Evolutionary conservation across 495 filamentous ascomycete species (phyloP).

Genomic region (Neurospora sp.): DNA sequence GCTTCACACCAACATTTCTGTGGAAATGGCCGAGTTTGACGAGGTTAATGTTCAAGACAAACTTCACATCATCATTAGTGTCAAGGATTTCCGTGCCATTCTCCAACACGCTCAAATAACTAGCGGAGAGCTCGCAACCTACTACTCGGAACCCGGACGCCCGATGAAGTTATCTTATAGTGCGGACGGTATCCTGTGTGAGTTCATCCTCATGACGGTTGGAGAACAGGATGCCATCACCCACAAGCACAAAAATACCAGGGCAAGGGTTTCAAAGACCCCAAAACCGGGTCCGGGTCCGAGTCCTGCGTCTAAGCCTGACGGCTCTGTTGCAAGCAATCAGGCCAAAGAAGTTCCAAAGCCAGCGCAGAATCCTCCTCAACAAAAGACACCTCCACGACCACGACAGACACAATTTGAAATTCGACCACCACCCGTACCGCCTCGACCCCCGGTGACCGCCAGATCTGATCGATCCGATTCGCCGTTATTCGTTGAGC

Average conservation of each 20-base stretch:
- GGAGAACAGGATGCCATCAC: constrained; percentile 51
- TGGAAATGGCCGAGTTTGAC: constrained; percentile 81
- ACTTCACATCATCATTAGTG: constrained; percentile 77
- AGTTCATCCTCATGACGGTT: constrained; percentile 91
- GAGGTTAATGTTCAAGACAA: constrained; percentile 62
- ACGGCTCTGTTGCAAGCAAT: constrained; percentile 18
- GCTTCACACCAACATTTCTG: constrained; percentile 80
- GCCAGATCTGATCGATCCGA: constrained; percentile 57
- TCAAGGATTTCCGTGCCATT: constrained; percentile 92
- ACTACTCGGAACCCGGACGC: constrained; percentile 67
- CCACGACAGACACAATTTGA: constrained; percentile 21
- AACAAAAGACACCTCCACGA: constrained; percentile 8
- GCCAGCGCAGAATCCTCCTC: constrained; percentile 2
- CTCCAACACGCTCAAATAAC: constrained; percentile 74
- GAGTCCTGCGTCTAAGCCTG: constrained; percentile 20
- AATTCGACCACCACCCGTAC: constrained; percentile 26
- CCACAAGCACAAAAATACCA: constrained; percentile 31
- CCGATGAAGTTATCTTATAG: constrained; percentile 79
- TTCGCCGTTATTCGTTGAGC: constrained; percentile 61
- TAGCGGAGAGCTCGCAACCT: constrained; percentile 58
- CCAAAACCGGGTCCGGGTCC: constrained; percentile 26
- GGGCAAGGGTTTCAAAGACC: constrained; percentile 17
- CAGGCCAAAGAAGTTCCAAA: neutral
- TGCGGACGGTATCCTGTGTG: constrained; percentile 61
- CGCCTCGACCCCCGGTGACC: constrained; percentile 44